Evolutionary conservation across 2,329 filamentous ascomycete genomes (phyloP).

Genomic region (Beauveria rudraprayagi): DNA sequence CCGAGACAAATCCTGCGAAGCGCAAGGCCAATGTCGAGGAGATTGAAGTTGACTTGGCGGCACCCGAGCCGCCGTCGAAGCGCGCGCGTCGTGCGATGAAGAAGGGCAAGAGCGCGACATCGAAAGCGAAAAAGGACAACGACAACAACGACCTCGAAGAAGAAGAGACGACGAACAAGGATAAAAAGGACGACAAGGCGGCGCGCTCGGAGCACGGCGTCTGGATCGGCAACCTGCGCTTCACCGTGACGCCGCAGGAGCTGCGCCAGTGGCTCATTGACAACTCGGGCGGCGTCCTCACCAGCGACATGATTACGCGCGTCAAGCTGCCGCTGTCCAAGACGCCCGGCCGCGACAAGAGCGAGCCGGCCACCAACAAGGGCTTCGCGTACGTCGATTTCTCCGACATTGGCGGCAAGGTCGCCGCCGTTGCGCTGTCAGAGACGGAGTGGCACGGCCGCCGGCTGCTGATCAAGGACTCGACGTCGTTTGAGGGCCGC

Average conservation of each 20-base stretch:
- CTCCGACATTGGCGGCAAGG: constrained; percentile 56
- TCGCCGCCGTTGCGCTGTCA: constrained; percentile 76
- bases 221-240: constrained; percentile 96
- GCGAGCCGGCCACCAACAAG: constrained; percentile 54
- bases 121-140: constrained; percentile 30
- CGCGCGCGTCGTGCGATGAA: constrained; percentile 85
- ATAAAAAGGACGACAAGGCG: constrained; percentile 32
- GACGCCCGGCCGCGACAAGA: constrained; percentile 30
- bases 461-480: constrained; percentile 85
- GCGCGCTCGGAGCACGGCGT: constrained; percentile 73
- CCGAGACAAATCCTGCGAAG: constrained; percentile 38
- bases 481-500: constrained; percentile 83
- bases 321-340: constrained; percentile 68
- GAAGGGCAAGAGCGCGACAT: constrained; percentile 59
- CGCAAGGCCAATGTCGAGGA: constrained; percentile 64
- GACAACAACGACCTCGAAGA: constrained; percentile 26
- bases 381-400: constrained; percentile 98
- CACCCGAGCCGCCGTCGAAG: constrained; percentile 93
- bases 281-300: constrained; percentile 57
- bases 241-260: constrained; percentile 64
- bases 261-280: constrained; percentile 74
- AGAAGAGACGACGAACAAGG: constrained; percentile 30
- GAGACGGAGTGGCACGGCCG: constrained; percentile 72
- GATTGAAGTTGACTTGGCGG: constrained; percentile 80
- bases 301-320: constrained; percentile 68